These are phyloP conservation scores for Thermoascus crustaceus DNA, from an alignment of 2,329 filamentous ascomycete genomes.

Conservation along the genomic window DNA sequence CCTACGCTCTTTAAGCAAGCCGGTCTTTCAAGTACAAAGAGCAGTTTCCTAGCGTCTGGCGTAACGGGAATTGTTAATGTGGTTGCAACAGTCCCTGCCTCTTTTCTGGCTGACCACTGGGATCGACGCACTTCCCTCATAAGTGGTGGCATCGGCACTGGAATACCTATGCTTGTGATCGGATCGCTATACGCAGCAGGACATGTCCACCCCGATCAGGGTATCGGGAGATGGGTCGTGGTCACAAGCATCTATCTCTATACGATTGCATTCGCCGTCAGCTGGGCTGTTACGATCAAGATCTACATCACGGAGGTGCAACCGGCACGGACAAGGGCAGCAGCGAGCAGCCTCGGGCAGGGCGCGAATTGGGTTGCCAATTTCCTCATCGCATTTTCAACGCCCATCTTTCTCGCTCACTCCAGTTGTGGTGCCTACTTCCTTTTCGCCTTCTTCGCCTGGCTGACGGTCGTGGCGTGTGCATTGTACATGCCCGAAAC, in stretches of 20 bases:
- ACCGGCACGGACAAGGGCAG: slow-evolving; percentile 2
- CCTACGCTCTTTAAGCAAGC: not conserved
- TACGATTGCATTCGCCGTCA: not conserved
- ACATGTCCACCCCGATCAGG: slow-evolving; percentile 1
- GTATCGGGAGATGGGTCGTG: slow-evolving; percentile 3
- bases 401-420: not conserved
- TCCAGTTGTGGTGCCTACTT: not conserved
- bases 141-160: not conserved
- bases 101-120: slow-evolving; percentile 1
- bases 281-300: slow-evolving; percentile 4
- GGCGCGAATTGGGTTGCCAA: slow-evolving; percentile 3
- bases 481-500: slow-evolving; percentile 1
- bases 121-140: slow-evolving; percentile 1
- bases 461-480: not conserved
- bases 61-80: not conserved
- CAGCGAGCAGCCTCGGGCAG: slow-evolving; percentile 3
- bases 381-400: slow-evolving; percentile 1
- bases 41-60: not conserved
- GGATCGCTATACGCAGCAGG: slow-evolving; percentile 3
- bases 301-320: slow-evolving; percentile 3
- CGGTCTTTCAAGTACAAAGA: not conserved
- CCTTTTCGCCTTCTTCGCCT: not conserved
- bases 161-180: slow-evolving; percentile 2
- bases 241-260: slow-evolving; percentile 4
- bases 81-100: slow-evolving; percentile 1